Base-by-base conservation (phyloP, 2,329 filamentous ascomycete species). In the Monilinia fructigena region DNA sequence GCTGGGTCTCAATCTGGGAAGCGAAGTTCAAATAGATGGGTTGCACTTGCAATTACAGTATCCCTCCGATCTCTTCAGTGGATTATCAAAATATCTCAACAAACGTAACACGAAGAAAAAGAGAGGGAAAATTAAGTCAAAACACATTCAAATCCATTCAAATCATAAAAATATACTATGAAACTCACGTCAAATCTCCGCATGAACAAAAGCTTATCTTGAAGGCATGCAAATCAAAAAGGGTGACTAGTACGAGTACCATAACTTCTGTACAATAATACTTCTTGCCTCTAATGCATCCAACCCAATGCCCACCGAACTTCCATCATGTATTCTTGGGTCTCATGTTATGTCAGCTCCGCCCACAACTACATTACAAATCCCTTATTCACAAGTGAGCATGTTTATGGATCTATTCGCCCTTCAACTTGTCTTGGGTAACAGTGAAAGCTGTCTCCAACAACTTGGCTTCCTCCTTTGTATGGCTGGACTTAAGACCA, bases 381-480 rank as follows among this genome's bases (percentile, higher is more conserved):
- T 12, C 35, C 26, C 20, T 1, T 12, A 28, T 26, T 18, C 14
- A 31, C 42, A 23, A 12, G 5, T 3, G 11, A 18, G 7, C n/a
- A 26, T 18, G 2, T 47, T n/a, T 31, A 48, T 35, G 11, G 56
- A 55, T 61, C 66, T 76, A 77, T 69, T 77, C 76, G 48, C 87
- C 87, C 82, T 89, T 89, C 65, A 89, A 82, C 81, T 89, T 89
- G 74, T 89, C 86, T 79, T 89, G 86, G 74, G 81, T 86, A 52
- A 89, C 86, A 16, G 79, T 81, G 73, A 89, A 88, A 65, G 87
- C 87, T 79, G 80, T 82, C 76, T 88, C 80, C 72, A 94, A 80
- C 73, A 99, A 79, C 58, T 95, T 92, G 77, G 91, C 85, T 85
- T 98, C 95, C 83, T 99, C 95, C 85, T 94, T 96, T 80, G 88